Conservation (phyloP, 805 yeast species). For the Phaffomyces thermotolerans region DNA sequence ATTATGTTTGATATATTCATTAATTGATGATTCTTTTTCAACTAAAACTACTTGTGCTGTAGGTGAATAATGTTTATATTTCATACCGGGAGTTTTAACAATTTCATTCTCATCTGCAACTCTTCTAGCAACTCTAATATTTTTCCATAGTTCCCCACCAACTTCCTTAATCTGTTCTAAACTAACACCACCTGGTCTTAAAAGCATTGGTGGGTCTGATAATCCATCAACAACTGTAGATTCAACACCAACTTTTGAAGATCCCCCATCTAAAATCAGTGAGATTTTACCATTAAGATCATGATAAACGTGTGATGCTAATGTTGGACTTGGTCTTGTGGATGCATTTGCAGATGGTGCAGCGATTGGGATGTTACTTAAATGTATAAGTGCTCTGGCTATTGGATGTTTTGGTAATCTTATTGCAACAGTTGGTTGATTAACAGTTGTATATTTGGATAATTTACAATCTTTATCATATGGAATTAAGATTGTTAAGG, state of each 20-base stretch:
- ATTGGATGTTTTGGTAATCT: slow-evolving; percentile 82
- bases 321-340: slow-evolving; percentile 89
- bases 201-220: slow-evolving; percentile 72
- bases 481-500: slow-evolving; percentile 81
- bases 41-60: slow-evolving; percentile 72
- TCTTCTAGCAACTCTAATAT: slow-evolving; percentile 55
- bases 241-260: slow-evolving; percentile 84
- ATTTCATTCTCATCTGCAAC: slow-evolving; percentile 60
- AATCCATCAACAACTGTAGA: slow-evolving; percentile 92
- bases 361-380: slow-evolving; percentile 84
- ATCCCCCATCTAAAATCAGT: slow-evolving; percentile 82
- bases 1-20: slow-evolving; percentile 25
- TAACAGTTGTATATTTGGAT: slow-evolving; percentile 75
- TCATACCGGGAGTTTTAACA: slow-evolving; percentile 96
- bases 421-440: slow-evolving; percentile 86
- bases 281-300: slow-evolving; percentile 82
- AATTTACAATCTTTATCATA: slow-evolving; percentile 39
- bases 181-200: slow-evolving; percentile 93
- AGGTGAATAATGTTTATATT: slow-evolving; percentile 93
- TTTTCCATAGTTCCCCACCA: slow-evolving; percentile 67
- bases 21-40: slow-evolving; percentile 28
- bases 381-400: slow-evolving; percentile 82
- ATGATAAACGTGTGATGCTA: slow-evolving; percentile 75
- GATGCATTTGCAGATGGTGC: slow-evolving; percentile 98
- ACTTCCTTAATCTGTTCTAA: slow-evolving; percentile 58